A percentile compares a stretch with the other conserved stretches of the same genome.
phyloP scores from a whole-genome alignment of 2,329 filamentous ascomycete genomes.

The Aspergillus terreus region DNA sequence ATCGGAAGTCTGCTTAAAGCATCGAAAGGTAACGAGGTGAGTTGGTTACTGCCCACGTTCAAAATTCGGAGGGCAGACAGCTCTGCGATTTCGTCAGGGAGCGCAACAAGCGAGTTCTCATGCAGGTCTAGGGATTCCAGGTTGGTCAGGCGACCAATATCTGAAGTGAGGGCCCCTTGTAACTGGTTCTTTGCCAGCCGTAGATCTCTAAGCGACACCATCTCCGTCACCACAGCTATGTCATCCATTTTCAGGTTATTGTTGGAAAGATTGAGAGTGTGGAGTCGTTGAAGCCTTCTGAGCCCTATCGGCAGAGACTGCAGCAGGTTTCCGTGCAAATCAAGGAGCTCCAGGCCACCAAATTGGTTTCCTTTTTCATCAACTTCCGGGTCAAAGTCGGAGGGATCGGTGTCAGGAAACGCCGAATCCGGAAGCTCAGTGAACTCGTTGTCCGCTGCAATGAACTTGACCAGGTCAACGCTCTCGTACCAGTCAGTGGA shows the following conservation, averaged over 20 bases:
- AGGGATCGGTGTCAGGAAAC: conserved; percentile 68
- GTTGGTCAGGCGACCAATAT: conserved; percentile 61
- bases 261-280: conserved; percentile 77
- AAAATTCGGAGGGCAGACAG: conserved; percentile 69
- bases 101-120: conserved; percentile 68
- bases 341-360: conserved; percentile 72
- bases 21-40: conserved; percentile 68
- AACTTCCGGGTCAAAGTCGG: conserved; percentile 60
- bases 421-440: conserved; percentile 67
- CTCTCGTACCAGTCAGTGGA: conserved; percentile 81
- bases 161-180: conserved; percentile 61
- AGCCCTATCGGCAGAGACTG: conserved; percentile 70
- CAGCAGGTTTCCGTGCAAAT: conserved; percentile 82
- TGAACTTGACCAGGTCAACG: conserved; percentile 78
- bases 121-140: conserved; percentile 81
- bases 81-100: conserved; percentile 65
- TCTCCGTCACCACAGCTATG: conserved; percentile 70
- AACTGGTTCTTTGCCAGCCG: conserved; percentile 76
- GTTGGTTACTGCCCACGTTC: conserved; percentile 74
- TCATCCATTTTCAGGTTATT: conserved; percentile 73
- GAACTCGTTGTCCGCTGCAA: conserved; percentile 87
- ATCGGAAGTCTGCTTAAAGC: conserved; percentile 65
- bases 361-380: conserved; percentile 71
- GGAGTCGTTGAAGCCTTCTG: conserved; percentile 67
- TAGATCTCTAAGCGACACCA: conserved; percentile 70